Evolutionary conservation across 768 basidiomycete genomes (phyloP), one percentile per base, ranked within the genome.

Genomic region (Mycena indigotica): DNA sequence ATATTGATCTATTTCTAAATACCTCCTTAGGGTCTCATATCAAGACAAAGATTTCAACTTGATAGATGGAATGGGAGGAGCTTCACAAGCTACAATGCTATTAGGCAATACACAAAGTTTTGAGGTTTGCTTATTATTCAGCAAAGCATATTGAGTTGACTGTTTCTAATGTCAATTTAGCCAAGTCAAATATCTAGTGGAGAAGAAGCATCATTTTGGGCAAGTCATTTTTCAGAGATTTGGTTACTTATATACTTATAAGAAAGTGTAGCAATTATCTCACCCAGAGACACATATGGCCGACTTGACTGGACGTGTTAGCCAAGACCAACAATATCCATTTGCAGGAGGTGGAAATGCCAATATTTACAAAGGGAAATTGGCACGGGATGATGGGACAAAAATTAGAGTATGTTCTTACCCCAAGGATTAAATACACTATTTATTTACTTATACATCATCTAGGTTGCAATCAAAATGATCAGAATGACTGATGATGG

Each of bases 401-500:
- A 38, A 48, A 29, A 58, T 58, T 48, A 50, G 51, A 0, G 57
- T 58, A 3, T 12, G 44, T 53, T 10, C 32, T 3, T 2, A 23
- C 15, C 15, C 26, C 30, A 25, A 5, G 2, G 4, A 23, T 41
- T 19, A 2, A 35, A 17, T 19, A 16, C 41, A 15, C 8, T 15
- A 2, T 23, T 2, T 12, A 19, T 6, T 19, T 29, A 46, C 19
- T 23, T 35, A n/a, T n/a, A n/a, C n/a, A n/a, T 26, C 1, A 13
- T 48, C n/a, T 39, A 57, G 56, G 50, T 57, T 15, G 56, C 56
- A 2, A 57, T 57, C 21, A 57, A 57, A 35, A 48, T 60, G 40
- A 21, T 59, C 4, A 29, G 58, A 8, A 16, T 50, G 10, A 46
- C 52, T n/a, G 57, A 53, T 16, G 44, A 59, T 29, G 53, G 46